Evolutionary conservation across 2,329 filamentous ascomycete genomes (phyloP), one percentile per base, ranked within the genome.

Genomic region (Nectriaceae sp.): DNA sequence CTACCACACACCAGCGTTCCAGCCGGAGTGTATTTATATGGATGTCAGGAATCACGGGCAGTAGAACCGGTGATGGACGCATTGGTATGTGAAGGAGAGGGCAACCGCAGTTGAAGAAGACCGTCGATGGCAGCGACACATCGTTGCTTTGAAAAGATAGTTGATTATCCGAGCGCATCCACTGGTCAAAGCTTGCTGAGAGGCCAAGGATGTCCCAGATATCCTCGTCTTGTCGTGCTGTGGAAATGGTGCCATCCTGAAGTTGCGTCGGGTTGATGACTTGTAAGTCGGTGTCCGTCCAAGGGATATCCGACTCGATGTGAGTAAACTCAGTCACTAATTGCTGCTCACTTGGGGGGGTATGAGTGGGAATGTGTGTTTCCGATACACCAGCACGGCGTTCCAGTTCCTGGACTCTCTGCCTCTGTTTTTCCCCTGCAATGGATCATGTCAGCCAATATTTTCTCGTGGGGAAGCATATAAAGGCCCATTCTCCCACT

Each of bases 391-490:
- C 57, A 40, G 59, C 59, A n/a, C 46, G 55, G 13, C 49, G 53
- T 40, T 64, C 62, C n/a, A 64, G 50, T 24, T 63, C 59, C 33
- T 61, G 45, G 35, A 65, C 55, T 11, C 57, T 49, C 40, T 57
- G 58, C 47, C 55, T 58, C 31, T 64, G 62, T 40, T 65, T 64
- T 26, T 65, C 62, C 42, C 62, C 62, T 64, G 49, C 24, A 18
- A 53, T 50, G 54, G 50, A 51, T 60, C 51, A 57, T 56, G 54
- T 62, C 57, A 62, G 57, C 60, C 50, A 50, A 41, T 11, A 31
- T 24, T 18, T 20, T 38, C 37, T 11, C 24, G 10, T n/a, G n/a
- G 21, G 11, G 20, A 11, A 15, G 15, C 21, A 20, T 22, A 56
- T 29, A 46, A 47, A 40, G 21, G 18, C 16, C 26, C 26, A 15